phyloP scores from a whole-genome alignment of 306 rosid genomes.

The Hylodesmum podocarpum region DNA sequence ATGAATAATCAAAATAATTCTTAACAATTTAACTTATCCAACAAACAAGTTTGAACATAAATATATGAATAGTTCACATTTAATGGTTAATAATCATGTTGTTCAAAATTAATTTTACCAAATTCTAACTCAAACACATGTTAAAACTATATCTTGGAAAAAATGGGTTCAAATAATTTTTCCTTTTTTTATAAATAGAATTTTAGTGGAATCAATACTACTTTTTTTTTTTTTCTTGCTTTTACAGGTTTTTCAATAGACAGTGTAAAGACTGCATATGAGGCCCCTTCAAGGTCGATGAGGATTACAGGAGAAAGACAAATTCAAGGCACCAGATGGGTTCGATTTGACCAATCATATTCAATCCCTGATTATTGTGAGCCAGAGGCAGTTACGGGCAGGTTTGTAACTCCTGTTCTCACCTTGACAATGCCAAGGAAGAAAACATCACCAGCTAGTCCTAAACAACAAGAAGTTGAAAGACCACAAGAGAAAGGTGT shows the following conservation, averaged over 20 bases:
- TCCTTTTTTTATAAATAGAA: background rate
- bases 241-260: slow-evolving; percentile 52
- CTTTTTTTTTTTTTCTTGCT: background rate
- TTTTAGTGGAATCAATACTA: background rate
- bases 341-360: slow-evolving; percentile 39
- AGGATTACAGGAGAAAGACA: slow-evolving; percentile 56
- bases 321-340: slow-evolving; percentile 35
- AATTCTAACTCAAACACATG: background rate
- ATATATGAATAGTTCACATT: background rate
- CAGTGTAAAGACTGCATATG: slow-evolving; percentile 28
- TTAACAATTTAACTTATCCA: background rate
- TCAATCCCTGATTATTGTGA: slow-evolving; percentile 41
- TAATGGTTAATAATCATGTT: background rate
- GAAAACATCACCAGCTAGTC: background rate
- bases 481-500: slow-evolving; percentile 23
- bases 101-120: background rate
- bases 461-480: slow-evolving; percentile 28
- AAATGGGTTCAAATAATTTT: background rate
- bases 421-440: slow-evolving; percentile 54
- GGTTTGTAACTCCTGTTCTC: slow-evolving; percentile 39
- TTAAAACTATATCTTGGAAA: background rate
- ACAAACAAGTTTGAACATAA: background rate
- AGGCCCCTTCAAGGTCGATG: background rate
- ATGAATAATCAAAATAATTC: background rate
- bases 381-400: slow-evolving; percentile 32